Evolutionary conservation across 108 stramenopile species (phyloP), one percentile per base, ranked within the genome.

Genomic region (Conticribra weissflogii): DNA sequence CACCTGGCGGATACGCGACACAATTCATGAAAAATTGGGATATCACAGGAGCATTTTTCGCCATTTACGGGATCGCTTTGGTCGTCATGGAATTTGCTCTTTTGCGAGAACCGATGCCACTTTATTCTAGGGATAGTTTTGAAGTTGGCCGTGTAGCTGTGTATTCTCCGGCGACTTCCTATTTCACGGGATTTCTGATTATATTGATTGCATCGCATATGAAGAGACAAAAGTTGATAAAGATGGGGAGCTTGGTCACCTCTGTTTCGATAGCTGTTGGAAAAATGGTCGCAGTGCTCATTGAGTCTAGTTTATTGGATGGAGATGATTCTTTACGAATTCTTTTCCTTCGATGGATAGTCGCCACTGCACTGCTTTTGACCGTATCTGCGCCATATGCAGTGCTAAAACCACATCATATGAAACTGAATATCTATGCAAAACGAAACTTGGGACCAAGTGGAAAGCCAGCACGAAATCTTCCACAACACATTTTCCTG

Each of bases 251-350:
- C 23, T 59, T 48, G 4, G 50, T 88, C 9, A 51, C 71, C 3
- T 59, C 74, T 12, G 2, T 81, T 17, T 69, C 87, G 16, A 49
- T 86, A n/a, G 72, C 78, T 0, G 12, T 88, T 31, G 86, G 82
- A 19, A 90, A 93, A 48, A 84, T 81, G 12, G 22, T 87, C 1
- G 77, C 88, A 19, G 72, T 90, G 0, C 61, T 82, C 32, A 87
- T 90, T 56, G 88, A 92, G 47, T 71, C 63, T 23, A 74, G 53
- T 52, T 49, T 64, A 21, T 23, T 68, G 31, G 65, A 73, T 44
- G 76, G 46, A 3, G 69, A 65, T 34, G 49, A 77, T 33, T 66
- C 65, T 45, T 50, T 78, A 4, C 19, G 54, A 41, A 31, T 75
- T 59, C 32, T 87, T 12, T 75, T 85, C 31, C 68, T 78, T 53